Percentiles rank a stretch among this genome's conserved stretches.
phyloP scores from a whole-genome alignment of 2,329 filamentous ascomycete genomes.

The Aspergillus pseudonomiae region DNA sequence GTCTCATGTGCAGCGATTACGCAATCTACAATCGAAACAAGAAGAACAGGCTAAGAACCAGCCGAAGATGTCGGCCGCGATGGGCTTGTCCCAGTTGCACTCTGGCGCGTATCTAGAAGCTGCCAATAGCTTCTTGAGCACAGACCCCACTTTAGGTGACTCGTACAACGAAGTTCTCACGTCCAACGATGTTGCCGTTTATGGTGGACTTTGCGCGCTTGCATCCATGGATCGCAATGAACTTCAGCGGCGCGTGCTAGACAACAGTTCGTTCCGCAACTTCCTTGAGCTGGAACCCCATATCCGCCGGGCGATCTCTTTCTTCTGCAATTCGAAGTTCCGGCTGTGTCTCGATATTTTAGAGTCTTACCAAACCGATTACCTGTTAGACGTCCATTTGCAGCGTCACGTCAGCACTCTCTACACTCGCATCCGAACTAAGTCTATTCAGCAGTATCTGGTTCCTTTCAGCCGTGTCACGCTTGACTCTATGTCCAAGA shows the following conservation, averaged over 20 bases:
- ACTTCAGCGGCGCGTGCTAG: slow-evolving; percentile 75
- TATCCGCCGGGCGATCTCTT: slow-evolving; percentile 83
- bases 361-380: slow-evolving; percentile 79
- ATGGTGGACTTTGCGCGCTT: slow-evolving; percentile 86
- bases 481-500: slow-evolving; percentile 73
- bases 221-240: slow-evolving; percentile 83
- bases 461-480: slow-evolving; percentile 87
- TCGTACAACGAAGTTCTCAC: slow-evolving; percentile 73
- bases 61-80: slow-evolving; percentile 67
- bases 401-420: slow-evolving; percentile 71
- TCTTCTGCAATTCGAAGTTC: slow-evolving; percentile 91
- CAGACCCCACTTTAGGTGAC: slow-evolving; percentile 59
- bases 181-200: slow-evolving; percentile 86
- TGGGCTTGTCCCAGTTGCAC: slow-evolving; percentile 64
- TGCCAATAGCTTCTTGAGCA: slow-evolving; percentile 69
- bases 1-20: slow-evolving; percentile 61
- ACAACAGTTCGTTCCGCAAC: slow-evolving; percentile 77
- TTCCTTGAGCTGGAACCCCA: slow-evolving; percentile 94
- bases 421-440: slow-evolving; percentile 76
- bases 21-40: slow-evolving; percentile 55
- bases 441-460: slow-evolving; percentile 93
- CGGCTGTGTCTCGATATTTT: slow-evolving; percentile 80
- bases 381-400: slow-evolving; percentile 86
- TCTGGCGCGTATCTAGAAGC: slow-evolving; percentile 65
- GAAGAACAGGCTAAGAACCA: slow-evolving; percentile 61